phyloP scores from a whole-genome alignment of 495 filamentous ascomycete genomes.

The Pseudotulostoma volvatum region DNA sequence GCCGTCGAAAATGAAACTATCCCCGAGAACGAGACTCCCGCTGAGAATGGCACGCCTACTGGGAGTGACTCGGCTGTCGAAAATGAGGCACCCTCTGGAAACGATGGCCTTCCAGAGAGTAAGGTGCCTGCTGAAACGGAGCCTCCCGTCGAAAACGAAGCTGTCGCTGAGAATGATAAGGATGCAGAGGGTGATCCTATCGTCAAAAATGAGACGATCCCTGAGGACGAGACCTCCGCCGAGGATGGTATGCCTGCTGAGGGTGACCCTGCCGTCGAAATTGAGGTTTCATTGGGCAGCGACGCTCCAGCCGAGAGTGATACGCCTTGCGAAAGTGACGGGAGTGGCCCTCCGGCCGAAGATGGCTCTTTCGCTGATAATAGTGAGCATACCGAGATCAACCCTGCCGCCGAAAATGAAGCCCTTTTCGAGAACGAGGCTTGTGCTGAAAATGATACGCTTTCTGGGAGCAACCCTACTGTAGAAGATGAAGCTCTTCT shows the following conservation, averaged over 20 bases:
- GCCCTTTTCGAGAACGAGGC: neutral
- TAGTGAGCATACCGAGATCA: neutral
- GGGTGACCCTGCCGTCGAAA: neutral
- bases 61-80: neutral
- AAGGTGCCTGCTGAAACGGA: neutral
- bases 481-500: neutral
- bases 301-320: neutral
- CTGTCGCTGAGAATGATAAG: neutral
- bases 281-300: neutral
- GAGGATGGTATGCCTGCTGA: neutral
- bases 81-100: neutral
- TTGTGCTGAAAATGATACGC: neutral
- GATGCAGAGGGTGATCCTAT: neutral
- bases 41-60: neutral
- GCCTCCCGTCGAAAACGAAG: neutral
- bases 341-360: neutral
- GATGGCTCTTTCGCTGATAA: neutral
- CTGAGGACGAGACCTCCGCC: neutral
- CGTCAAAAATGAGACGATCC: neutral
- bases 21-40: neutral
- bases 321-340: neutral
- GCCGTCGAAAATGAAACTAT: neutral
- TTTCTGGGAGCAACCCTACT: neutral
- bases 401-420: neutral
- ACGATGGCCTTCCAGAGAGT: neutral